Evolutionary conservation across 2,329 filamentous ascomycete species (phyloP).

Genomic region (Aspergillus brasiliensis): DNA sequence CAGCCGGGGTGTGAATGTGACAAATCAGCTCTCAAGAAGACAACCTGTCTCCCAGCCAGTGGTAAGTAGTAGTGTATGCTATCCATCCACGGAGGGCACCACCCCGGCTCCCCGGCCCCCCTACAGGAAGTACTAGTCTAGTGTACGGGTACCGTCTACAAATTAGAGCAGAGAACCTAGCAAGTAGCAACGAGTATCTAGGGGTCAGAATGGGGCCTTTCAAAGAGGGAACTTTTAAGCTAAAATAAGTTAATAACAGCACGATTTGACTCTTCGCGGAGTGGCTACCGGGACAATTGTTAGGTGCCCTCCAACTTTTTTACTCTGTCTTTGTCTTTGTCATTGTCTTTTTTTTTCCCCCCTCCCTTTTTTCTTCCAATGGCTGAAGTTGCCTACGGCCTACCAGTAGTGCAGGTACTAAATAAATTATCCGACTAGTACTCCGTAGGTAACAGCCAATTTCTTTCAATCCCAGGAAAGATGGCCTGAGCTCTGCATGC

Average conservation of each 20-base stretch:
- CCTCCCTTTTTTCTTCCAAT: no score
- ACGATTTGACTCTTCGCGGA: not conserved
- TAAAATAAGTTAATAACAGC: not conserved
- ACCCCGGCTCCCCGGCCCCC: not conserved
- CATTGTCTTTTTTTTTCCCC: no score
- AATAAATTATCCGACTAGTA: not conserved
- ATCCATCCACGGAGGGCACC: not conserved
- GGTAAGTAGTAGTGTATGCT: no score
- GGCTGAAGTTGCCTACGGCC: not conserved
- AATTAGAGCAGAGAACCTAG: no score
- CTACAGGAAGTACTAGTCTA: not conserved
- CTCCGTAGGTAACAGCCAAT: not conserved
- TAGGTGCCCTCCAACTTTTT: no score
- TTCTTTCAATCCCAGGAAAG: not conserved
- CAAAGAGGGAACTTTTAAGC: not conserved
- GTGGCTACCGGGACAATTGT: not conserved
- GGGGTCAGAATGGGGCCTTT: not conserved
- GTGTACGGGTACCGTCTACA: no score
- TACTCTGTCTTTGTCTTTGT: no score
- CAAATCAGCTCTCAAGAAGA: not conserved
- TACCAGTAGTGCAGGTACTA: not conserved
- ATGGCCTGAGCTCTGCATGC: constrained; percentile 1
- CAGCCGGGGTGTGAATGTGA: not conserved
- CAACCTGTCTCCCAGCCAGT: not conserved
- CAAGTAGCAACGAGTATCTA: no score